A percentile compares a stretch with the other conserved stretches of the same genome.
Evolutionary conservation across 2,329 filamentous ascomycete species (phyloP).

Genomic region (Cladosporium oxysporum): DNA sequence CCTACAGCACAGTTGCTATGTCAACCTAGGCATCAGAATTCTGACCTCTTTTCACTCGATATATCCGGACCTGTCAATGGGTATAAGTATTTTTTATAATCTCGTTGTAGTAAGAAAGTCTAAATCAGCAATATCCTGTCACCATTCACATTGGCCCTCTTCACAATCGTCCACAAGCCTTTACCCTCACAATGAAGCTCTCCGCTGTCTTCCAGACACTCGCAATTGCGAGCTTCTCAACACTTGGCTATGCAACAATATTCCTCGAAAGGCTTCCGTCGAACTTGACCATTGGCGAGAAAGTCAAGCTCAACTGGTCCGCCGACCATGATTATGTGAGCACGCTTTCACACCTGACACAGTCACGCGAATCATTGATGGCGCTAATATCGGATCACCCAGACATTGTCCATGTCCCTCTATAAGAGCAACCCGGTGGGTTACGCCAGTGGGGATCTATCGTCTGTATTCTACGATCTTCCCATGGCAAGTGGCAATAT

Average conservation of each 20-base stretch:
- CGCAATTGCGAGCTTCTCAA: neutral
- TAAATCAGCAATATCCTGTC: neutral
- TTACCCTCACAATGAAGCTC: neutral
- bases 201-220: neutral
- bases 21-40: conserved; percentile 7
- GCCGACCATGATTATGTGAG: conserved; percentile 5
- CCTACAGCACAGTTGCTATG: conserved; percentile 2
- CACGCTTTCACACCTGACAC: neutral
- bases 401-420: neutral
- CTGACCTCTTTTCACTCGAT: neutral
- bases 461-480: neutral
- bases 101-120: neutral
- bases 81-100: neutral
- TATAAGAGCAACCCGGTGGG: neutral
- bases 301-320: neutral
- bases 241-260: neutral
- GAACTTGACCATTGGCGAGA: neutral
- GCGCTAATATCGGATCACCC: neutral
- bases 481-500: conserved; percentile 2
- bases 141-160: neutral
- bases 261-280: neutral
- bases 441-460: neutral
- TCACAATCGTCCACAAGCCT: neutral
- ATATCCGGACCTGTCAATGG: neutral
- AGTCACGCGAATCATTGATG: neutral